These are phyloP conservation scores for Trichosporon faecale DNA, from an alignment of 1,284 basidiomycete species.

Conservation along the genomic window DNA sequence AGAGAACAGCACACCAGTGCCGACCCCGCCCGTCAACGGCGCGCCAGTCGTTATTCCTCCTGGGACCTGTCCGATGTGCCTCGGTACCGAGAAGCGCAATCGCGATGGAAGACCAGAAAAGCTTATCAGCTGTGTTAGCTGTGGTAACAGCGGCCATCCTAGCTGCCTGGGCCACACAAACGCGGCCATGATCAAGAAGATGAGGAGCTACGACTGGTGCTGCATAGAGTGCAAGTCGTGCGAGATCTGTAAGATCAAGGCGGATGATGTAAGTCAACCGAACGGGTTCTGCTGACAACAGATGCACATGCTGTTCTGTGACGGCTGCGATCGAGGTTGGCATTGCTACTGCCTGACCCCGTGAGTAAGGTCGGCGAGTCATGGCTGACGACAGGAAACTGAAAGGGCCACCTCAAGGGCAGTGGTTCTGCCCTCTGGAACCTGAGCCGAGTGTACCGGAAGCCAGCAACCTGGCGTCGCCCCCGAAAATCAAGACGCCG, in stretches of 20 bases:
- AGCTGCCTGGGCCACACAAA: slow-evolving; percentile 60
- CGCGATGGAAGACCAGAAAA: slow-evolving; percentile 31
- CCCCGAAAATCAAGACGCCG: slow-evolving; percentile 11
- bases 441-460: slow-evolving; percentile 12
- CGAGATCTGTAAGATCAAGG: slow-evolving; percentile 79
- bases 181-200: slow-evolving; percentile 27
- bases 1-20: slow-evolving; percentile 1
- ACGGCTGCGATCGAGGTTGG: slow-evolving; percentile 92
- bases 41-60: not conserved
- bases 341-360: slow-evolving; percentile 84
- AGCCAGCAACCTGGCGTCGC: slow-evolving; percentile 19
- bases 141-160: slow-evolving; percentile 59
- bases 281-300: slow-evolving; percentile 44
- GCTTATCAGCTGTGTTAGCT: slow-evolving; percentile 43
- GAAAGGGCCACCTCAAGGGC: slow-evolving; percentile 66
- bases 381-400: slow-evolving; percentile 51
- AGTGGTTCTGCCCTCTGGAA: slow-evolving; percentile 40
- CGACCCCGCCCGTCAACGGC: not conserved
- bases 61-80: not conserved
- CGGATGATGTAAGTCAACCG: slow-evolving; percentile 71
- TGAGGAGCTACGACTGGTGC: slow-evolving; percentile 73
- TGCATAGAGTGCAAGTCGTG: slow-evolving; percentile 93
- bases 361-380: slow-evolving; percentile 34
- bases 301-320: slow-evolving; percentile 85
- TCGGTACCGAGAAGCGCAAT: slow-evolving; percentile 24